Evolutionary conservation across 768 basidiomycete species (phyloP).

Genomic region (Suillus hirtellus): DNA sequence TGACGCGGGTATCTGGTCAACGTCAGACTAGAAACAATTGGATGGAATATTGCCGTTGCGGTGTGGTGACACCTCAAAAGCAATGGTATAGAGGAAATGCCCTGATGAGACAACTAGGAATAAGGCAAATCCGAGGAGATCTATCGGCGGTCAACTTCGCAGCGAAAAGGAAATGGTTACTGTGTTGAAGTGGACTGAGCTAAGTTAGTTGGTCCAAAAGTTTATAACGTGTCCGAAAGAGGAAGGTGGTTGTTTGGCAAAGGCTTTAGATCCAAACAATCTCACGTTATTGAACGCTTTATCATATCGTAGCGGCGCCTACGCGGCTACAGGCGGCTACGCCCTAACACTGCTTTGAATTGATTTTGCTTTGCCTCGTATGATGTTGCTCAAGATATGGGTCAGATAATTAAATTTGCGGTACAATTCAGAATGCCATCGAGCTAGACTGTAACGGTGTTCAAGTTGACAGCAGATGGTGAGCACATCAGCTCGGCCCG

Average conservation of each 20-base stretch:
- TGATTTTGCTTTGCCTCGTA: too few relatives aligned
- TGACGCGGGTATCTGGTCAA: background rate
- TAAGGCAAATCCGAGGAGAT: background rate
- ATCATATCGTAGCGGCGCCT: too few relatives aligned
- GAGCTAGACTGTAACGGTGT: too few relatives aligned
- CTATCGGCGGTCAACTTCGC: background rate
- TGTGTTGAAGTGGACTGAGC: background rate
- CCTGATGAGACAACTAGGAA: background rate
- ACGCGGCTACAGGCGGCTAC: too few relatives aligned
- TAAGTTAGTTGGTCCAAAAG: background rate
- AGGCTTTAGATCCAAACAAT: conserved; percentile 29
- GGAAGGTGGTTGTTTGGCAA: conserved; percentile 30
- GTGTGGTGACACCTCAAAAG: background rate
- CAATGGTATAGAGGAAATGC: background rate
- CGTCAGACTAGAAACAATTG: background rate
- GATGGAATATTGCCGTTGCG: background rate
- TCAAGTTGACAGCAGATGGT: too few relatives aligned
- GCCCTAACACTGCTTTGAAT: too few relatives aligned
- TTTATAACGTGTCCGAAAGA: conserved; percentile 9
- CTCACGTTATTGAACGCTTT: background rate
- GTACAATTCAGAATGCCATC: too few relatives aligned
- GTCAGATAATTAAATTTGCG: too few relatives aligned
- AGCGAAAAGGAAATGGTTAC: background rate
- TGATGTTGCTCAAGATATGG: too few relatives aligned
- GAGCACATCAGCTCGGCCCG: too few relatives aligned